Percentiles rank a stretch among this genome's conserved stretches.
Conservation (phyloP, 2,329 filamentous ascomycete species). For the Pseudogymnoascus sp. region DNA sequence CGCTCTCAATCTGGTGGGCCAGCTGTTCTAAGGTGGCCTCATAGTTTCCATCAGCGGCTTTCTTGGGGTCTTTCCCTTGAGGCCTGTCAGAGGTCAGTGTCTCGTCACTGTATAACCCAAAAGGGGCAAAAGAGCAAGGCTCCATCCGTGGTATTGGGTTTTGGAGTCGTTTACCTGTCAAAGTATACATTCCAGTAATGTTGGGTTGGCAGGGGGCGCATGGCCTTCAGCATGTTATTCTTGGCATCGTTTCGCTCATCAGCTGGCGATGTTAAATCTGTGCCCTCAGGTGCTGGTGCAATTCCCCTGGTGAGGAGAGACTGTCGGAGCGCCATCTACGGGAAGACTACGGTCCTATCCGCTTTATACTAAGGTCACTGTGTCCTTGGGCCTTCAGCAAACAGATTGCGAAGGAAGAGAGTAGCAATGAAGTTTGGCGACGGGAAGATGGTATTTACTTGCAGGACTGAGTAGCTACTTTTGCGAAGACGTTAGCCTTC, state of each 20-base stretch:
- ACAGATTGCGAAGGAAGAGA: not conserved
- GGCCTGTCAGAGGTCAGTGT: constrained; percentile 19
- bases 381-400: not conserved
- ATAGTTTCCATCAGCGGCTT: constrained; percentile 29
- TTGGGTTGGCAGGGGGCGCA: constrained; percentile 66
- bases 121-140: not conserved
- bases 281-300: constrained; percentile 52
- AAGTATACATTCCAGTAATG: constrained; percentile 73
- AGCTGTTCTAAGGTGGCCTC: constrained; percentile 49
- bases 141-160: not conserved
- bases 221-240: constrained; percentile 72
- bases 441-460: not conserved
- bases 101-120: not conserved
- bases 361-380: constrained; percentile 8
- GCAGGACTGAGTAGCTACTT: constrained; percentile 2
- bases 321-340: constrained; percentile 47
- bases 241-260: constrained; percentile 71
- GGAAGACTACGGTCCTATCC: constrained; percentile 8
- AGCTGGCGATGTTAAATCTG: constrained; percentile 61
- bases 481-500: not conserved
- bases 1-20: constrained; percentile 62
- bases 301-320: constrained; percentile 57
- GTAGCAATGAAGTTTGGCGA: not conserved
- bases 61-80: constrained; percentile 28
- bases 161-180: constrained; percentile 43